Evolutionary conservation across 2,329 filamentous ascomycete species (phyloP).

Genomic region (Aspergillus eucalypticola): DNA sequence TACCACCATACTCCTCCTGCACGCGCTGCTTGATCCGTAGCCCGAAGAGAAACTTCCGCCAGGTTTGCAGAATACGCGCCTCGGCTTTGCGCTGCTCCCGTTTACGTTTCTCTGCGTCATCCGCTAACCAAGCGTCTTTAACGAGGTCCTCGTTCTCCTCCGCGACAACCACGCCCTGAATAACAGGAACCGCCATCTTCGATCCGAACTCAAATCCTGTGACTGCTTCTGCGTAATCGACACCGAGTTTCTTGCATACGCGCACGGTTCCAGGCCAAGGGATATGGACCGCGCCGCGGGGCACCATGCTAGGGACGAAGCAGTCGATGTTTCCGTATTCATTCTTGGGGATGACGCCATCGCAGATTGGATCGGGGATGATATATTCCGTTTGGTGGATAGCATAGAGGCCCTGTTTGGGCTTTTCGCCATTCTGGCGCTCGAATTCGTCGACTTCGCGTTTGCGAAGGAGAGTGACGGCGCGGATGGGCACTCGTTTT

Average conservation of each 20-base stretch:
- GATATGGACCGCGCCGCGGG: conserved; percentile 78
- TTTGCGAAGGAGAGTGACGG: conserved; percentile 82
- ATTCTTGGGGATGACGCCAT: conserved; percentile 90
- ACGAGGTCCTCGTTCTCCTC: conserved; percentile 74
- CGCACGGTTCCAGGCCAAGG: conserved; percentile 74
- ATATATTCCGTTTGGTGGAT: conserved; percentile 91
- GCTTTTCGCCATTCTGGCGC: conserved; percentile 75
- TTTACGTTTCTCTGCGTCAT: conserved; percentile 71
- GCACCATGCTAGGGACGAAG: conserved; percentile 92
- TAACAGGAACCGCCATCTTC: conserved; percentile 87
- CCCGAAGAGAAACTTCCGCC: conserved; percentile 86
- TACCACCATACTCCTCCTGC: conserved; percentile 70
- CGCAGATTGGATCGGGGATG: conserved; percentile 79
- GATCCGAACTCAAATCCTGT: conserved; percentile 96
- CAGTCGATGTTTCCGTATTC: conserved; percentile 95
- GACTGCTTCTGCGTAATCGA: conserved; percentile 92
- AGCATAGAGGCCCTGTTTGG: conserved; percentile 82
- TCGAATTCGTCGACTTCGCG: conserved; percentile 86
- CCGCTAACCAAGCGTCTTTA: conserved; percentile 74
- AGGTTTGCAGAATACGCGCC: conserved; percentile 70
- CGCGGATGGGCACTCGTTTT: conserved; percentile 86
- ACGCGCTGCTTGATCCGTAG: conserved; percentile 79
- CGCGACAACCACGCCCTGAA: conserved; percentile 86
- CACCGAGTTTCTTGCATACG: conserved; percentile 78
- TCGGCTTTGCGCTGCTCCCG: conserved; percentile 83